A percentile compares a stretch with the other conserved stretches of the same genome.
Conservation (phyloP, 140 eudicot genomes). For the Anethum foeniculum region DNA sequence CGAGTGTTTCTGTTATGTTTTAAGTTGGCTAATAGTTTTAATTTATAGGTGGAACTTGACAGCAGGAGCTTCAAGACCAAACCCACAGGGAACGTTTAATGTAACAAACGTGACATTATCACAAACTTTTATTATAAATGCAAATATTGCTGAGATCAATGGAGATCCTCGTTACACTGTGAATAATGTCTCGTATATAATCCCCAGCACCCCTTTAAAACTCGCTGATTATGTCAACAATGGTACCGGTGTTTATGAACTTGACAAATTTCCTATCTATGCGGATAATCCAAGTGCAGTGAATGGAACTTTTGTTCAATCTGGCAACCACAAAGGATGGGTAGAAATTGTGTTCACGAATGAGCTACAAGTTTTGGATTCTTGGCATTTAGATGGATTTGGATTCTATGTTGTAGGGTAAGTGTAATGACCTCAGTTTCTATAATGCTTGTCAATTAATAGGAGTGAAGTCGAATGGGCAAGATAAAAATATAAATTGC, state of each 20-base stretch:
- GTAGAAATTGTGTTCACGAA: slow-evolving; percentile 64
- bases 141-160: slow-evolving; percentile 31
- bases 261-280: slow-evolving; percentile 43
- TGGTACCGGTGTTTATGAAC: slow-evolving; percentile 59
- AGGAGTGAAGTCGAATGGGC: background rate
- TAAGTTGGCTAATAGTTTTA: background rate
- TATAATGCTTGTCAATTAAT: background rate
- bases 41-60: slow-evolving; percentile 52
- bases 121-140: slow-evolving; percentile 54
- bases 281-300: slow-evolving; percentile 25
- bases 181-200: slow-evolving; percentile 47
- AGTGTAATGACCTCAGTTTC: background rate
- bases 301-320: slow-evolving; percentile 43
- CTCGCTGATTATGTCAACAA: slow-evolving; percentile 47
- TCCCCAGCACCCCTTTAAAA: slow-evolving; percentile 55
- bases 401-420: slow-evolving; percentile 82
- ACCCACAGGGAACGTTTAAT: slow-evolving; percentile 73
- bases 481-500: background rate
- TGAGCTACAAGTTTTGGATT: slow-evolving; percentile 41
- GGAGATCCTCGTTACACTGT: slow-evolving; percentile 33
- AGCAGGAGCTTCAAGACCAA: slow-evolving; percentile 73
- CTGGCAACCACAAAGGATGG: slow-evolving; percentile 69
- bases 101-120: slow-evolving; percentile 62
- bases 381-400: slow-evolving; percentile 85
- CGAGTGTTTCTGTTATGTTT: background rate